Evolutionary conservation across 2,329 filamentous ascomycete genomes (phyloP).

Genomic region (Fusarium marasasianum): DNA sequence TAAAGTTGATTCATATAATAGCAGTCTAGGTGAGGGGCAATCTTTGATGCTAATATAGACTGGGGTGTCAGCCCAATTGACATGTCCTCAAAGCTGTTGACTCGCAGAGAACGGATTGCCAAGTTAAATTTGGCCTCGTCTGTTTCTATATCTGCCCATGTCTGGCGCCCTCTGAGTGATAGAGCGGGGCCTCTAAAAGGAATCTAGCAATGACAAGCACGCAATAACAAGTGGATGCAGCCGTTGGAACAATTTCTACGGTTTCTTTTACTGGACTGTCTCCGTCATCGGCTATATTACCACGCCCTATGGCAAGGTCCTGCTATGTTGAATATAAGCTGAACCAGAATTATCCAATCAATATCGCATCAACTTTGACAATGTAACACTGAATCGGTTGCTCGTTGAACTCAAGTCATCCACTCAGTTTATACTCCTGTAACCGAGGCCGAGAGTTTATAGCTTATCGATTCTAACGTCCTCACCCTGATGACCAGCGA

Average conservation of each 20-base stretch:
- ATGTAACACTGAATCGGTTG: not conserved
- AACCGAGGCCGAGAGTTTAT: not conserved
- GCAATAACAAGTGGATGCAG: slow-evolving; percentile 24
- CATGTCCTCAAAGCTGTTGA: not conserved
- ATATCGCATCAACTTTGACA: not conserved
- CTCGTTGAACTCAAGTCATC: not conserved
- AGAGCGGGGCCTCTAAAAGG: slow-evolving; percentile 14
- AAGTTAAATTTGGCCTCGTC: not conserved
- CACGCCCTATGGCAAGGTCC: not conserved
- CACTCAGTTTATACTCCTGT: not conserved
- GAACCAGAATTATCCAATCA: not conserved
- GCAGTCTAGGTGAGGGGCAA: slow-evolving; percentile 25
- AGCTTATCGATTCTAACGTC: not conserved
- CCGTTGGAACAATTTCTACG: not conserved
- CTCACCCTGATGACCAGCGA: not conserved
- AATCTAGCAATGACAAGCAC: slow-evolving; percentile 24
- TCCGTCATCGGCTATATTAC: slow-evolving; percentile 33
- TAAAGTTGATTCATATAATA: not conserved
- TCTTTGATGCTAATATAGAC: not conserved
- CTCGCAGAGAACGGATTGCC: not conserved
- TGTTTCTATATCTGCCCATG: not conserved
- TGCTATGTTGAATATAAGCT: not conserved
- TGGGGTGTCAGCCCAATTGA: not conserved
- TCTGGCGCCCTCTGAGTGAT: slow-evolving; percentile 10
- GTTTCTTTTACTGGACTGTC: not conserved